Evolutionary conservation across 176 grass and related monocot genomes (phyloP), one percentile per base, ranked within the genome.

Genomic region (Chrysopogon serrulatus): DNA sequence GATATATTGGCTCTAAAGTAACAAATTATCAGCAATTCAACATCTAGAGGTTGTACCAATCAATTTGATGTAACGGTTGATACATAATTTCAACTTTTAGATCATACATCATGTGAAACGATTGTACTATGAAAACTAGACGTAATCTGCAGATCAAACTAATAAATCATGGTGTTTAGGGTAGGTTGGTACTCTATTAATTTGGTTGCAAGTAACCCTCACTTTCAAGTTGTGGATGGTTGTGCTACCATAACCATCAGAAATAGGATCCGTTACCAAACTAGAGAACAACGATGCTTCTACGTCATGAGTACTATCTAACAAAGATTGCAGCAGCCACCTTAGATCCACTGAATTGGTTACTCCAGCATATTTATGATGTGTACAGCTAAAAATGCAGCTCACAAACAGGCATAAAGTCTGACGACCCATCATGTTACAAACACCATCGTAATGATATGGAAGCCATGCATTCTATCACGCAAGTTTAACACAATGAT

Each of bases 401-500:
- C 49, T 14, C 21, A 28, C 1, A 60, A 33, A 68, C 47, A 68
- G 36, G 19, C 10, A 37, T 68, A 86, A 85, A 87, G 56, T 21
- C 37, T 61, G 62, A 41, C 8, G 6, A 42, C n/a, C 12, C 24
- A 80, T 89, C 59, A 75, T 57, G 78, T 59, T 66, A 37, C 18
- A 68, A 48, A 35, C 17, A 59, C 30, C 59, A 57, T 24, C 41
- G 35, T 53, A 77, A 86, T 86, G 56, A 78, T 59, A 73, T 73
- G 30, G 65, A 90, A 73, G 65, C 36, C 73, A 78, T 66, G 57
- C 12, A 26, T 56, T 57, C 57, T 63, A 86, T 78, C 84, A 73
- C 75, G 45, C 19, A 80, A 51, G 45, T 65, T 51, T 34, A 82
- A 56, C 56, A 49, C 18, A 82, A 86, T 86, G 54, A 90, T 90